phyloP scores from a whole-genome alignment of 768 basidiomycete species.

The Xerocomus spinulosus region DNA sequence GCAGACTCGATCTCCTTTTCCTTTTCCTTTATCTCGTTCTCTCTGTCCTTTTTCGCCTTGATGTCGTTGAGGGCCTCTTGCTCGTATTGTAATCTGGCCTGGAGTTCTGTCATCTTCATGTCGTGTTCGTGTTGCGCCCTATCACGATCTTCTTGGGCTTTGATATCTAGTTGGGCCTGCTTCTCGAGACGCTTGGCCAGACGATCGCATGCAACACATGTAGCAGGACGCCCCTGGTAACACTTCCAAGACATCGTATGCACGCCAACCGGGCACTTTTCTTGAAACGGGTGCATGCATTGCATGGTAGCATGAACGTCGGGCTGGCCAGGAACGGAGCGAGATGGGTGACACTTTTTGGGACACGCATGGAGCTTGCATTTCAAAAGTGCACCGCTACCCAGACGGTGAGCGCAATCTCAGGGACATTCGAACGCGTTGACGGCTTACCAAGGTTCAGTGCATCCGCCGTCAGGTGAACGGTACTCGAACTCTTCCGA shows the following conservation, averaged over 20 bases:
- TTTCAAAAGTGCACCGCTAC: constrained; percentile 12
- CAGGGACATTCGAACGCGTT: background rate
- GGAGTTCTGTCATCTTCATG: constrained; percentile 37
- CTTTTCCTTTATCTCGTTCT: constrained; percentile 40
- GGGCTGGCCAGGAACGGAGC: constrained; percentile 42
- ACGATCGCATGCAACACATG: constrained; percentile 46
- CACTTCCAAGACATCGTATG: constrained; percentile 49
- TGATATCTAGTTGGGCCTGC: constrained; percentile 38
- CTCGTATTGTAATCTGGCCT: constrained; percentile 35
- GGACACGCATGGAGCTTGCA: constrained; percentile 45
- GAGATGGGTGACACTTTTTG: constrained; percentile 55
- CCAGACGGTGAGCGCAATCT: background rate
- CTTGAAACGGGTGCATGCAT: constrained; percentile 37
- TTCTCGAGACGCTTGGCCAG: constrained; percentile 39
- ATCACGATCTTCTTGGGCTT: constrained; percentile 42
- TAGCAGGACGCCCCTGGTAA: constrained; percentile 32
- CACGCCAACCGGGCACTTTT: constrained; percentile 38
- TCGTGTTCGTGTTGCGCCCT: constrained; percentile 42
- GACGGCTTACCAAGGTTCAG: constrained; percentile 49
- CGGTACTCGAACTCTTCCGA: constrained; percentile 48
- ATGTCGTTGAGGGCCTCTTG: constrained; percentile 34
- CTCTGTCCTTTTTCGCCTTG: constrained; percentile 40
- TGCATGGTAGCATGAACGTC: constrained; percentile 30
- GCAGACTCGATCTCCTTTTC: constrained; percentile 41
- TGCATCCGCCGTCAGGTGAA: constrained; percentile 64